A percentile compares a stretch with the other conserved stretches of the same genome.
Evolutionary conservation across 1,284 basidiomycete species (phyloP).

Genomic region (Clitocybe nebularis): DNA sequence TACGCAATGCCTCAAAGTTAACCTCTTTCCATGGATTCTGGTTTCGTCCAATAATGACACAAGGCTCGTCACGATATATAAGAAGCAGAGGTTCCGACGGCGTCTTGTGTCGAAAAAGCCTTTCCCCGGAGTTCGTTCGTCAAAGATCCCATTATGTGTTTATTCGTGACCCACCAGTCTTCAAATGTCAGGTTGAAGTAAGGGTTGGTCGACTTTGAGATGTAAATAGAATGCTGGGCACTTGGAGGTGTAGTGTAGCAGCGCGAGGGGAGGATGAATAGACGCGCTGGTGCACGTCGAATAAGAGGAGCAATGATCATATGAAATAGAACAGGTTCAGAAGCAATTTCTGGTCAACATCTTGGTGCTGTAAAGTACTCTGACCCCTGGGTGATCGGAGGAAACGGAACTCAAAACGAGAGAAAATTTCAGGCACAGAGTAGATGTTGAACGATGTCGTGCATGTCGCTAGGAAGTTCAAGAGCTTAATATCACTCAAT

Average conservation of each 20-base stretch:
- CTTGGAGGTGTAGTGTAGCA: slow-evolving; percentile 11
- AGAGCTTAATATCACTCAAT: background rate
- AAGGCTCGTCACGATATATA: slow-evolving; percentile 86
- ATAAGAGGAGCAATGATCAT: slow-evolving; percentile 13
- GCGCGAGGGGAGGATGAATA: slow-evolving; percentile 6
- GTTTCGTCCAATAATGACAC: slow-evolving; percentile 93
- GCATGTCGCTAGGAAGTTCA: background rate
- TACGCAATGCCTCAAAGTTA: slow-evolving; percentile 43
- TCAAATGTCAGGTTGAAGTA: slow-evolving; percentile 94
- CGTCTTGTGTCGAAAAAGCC: slow-evolving; percentile 81
- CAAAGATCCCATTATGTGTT: background rate
- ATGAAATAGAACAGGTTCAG: background rate
- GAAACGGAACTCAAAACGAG: background rate
- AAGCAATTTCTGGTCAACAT: background rate
- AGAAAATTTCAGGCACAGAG: background rate
- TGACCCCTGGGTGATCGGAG: background rate
- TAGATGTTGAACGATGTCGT: background rate
- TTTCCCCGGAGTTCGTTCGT: slow-evolving; percentile 25
- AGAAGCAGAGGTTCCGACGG: slow-evolving; percentile 72
- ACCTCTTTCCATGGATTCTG: slow-evolving; percentile 99
- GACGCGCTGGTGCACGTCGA: slow-evolving; percentile 10
- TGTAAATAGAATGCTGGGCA: slow-evolving; percentile 59
- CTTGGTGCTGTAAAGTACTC: background rate
- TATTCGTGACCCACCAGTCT: slow-evolving; percentile 66
- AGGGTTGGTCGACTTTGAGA: slow-evolving; percentile 82